Base-by-base conservation (phyloP, 306 rosid genomes). In the Lotus japonicus region DNA sequence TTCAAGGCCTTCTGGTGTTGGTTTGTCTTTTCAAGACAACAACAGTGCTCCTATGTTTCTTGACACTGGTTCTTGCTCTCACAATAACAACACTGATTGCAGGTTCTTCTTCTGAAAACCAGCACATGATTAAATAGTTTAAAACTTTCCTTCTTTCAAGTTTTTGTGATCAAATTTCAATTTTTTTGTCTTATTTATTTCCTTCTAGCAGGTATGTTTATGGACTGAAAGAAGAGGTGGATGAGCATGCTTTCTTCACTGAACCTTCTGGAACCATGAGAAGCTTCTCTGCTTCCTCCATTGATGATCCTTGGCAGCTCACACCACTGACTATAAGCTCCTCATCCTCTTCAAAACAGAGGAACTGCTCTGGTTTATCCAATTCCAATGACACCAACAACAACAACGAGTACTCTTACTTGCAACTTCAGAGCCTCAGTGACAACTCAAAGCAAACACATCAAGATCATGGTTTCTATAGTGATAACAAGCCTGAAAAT, bases 171-270 rank as follows among this genome's bases (percentile, higher is more conserved):
- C 46, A 44, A 10, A 35, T 65, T 14, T 60, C 7, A 3, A 69
- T 74, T 14, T 75, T 64, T 18, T 36, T 51, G 26, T 18, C 48
- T 21, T 21, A 21, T 21, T 1, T 38, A n/a, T 33, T 49, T 13
- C 7, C 39, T 4, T 71, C 3, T 23, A 79, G 69, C 79, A 82
- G 95, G 82, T 79, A 79, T 70, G 82, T 70, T 61, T 84, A 84
- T 79, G 94, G 91, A 59, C 69, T 83, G 76, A 92, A 77, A 69
- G 97, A 88, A 64, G 94, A 86, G 54, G 91, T 81, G 45, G 92
- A 80, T 76, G 98, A 90, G 70, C 90, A 86, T 77, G 87, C 86
- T 62, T 90, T 94, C 85, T 94, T 90, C 85, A 86, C 95, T 1
- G 96, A 94, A 71, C 92, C 98, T 35, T 85, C 95, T 45, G 88